These are phyloP conservation scores for Grifola frondosa DNA, from an alignment of 1,284 basidiomycete genomes.

Conservation along the genomic window DNA sequence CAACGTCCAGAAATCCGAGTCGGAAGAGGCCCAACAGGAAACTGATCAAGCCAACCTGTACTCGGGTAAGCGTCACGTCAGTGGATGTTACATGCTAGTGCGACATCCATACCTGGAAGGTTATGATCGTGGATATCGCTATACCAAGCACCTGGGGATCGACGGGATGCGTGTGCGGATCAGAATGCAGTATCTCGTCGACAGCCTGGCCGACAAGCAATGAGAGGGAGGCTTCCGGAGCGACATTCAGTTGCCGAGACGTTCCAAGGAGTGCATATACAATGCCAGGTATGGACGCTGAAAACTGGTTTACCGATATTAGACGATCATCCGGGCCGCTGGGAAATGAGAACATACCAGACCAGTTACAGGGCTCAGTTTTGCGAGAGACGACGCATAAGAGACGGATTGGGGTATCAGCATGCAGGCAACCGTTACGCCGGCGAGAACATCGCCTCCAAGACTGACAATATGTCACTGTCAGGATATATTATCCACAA, in stretches of 20 bases:
- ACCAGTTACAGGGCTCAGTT: conserved; percentile 79
- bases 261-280: conserved; percentile 87
- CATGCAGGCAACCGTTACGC: conserved; percentile 85
- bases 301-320: conserved; percentile 49
- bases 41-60: conserved; percentile 82
- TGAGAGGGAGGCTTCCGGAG: conserved; percentile 87
- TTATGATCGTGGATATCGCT: conserved; percentile 73
- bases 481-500: too few relatives aligned
- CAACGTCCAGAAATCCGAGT: conserved; percentile 92
- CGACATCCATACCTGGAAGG: conserved; percentile 66
- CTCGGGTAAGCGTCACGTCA: background rate
- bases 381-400: conserved; percentile 85
- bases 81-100: background rate
- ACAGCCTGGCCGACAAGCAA: conserved; percentile 89
- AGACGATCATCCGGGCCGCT: too few relatives aligned
- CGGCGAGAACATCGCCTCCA: conserved; percentile 80
- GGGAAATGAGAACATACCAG: conserved; percentile 58
- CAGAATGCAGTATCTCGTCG: conserved; percentile 62
- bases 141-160: conserved; percentile 59
- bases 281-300: conserved; percentile 78
- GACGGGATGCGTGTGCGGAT: conserved; percentile 53
- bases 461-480: conserved; percentile 47
- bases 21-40: conserved; percentile 86
- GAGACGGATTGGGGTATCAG: conserved; percentile 92
- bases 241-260: conserved; percentile 79